These are phyloP conservation scores for Daldinia sp. DNA, from an alignment of 2,329 filamentous ascomycete genomes.

Conservation along the genomic window DNA sequence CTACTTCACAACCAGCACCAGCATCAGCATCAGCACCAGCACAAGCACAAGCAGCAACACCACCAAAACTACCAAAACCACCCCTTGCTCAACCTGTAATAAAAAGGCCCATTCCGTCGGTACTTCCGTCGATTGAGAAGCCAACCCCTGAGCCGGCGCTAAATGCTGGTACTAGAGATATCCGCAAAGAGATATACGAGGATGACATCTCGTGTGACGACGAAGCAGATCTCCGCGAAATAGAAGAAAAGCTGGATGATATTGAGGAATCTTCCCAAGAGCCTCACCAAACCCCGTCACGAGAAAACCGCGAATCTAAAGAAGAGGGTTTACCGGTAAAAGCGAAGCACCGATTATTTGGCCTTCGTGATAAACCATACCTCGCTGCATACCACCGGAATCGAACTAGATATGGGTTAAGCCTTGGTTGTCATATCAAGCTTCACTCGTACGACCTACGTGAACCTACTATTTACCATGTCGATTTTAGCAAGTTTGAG, in stretches of 20 bases:
- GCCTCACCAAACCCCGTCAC: slow-evolving; percentile 17
- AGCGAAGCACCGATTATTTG: slow-evolving; percentile 34
- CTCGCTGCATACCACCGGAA: slow-evolving; percentile 30
- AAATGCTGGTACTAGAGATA: background rate
- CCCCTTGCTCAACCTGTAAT: too few species aligned
- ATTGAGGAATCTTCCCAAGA: background rate
- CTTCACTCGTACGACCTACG: slow-evolving; percentile 19
- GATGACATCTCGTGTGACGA: background rate
- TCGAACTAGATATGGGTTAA: slow-evolving; percentile 29
- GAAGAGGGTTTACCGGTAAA: slow-evolving; percentile 22
- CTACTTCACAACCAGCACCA: background rate
- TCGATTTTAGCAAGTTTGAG: slow-evolving; percentile 44
- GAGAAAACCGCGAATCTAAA: slow-evolving; percentile 30
- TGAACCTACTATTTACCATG: slow-evolving; percentile 39
- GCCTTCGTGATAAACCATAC: slow-evolving; percentile 41
- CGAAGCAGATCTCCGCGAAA: background rate
- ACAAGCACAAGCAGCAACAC: too few species aligned
- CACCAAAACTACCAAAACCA: too few species aligned
- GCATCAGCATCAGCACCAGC: background rate
- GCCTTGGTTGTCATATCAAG: slow-evolving; percentile 15
- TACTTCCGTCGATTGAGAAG: slow-evolving; percentile 41
- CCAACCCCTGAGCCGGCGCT: background rate
- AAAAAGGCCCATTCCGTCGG: background rate
- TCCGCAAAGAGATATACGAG: background rate
- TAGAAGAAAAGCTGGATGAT: background rate